A percentile compares a stretch with the other conserved stretches of the same genome.
These are phyloP conservation scores for Adansonia gregorii DNA, from an alignment of 441 rosid species.

Conservation along the genomic window DNA sequence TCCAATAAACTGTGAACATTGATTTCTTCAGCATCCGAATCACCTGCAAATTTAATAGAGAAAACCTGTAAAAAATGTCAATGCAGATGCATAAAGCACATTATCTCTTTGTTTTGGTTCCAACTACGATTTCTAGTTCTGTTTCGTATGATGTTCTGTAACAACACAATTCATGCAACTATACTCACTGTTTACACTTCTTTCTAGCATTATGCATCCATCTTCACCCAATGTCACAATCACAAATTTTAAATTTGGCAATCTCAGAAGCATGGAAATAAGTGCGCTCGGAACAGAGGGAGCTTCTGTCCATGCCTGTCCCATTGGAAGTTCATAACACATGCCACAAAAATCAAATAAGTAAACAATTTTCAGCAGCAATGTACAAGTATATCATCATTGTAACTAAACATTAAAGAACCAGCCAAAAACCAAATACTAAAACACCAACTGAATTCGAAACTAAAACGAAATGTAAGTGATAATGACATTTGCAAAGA, in stretches of 20 bases:
- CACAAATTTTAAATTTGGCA: constrained; percentile 73
- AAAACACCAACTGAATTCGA: background rate
- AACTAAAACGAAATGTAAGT: background rate
- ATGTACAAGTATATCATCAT: background rate
- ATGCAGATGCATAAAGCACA: constrained; percentile 8
- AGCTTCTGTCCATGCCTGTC: constrained; percentile 77
- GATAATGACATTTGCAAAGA: background rate
- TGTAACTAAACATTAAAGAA: constrained; percentile 5
- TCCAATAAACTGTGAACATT: constrained; percentile 63
- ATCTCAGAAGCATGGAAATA: constrained; percentile 66
- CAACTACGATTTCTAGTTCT: background rate
- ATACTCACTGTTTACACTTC: constrained; percentile 56
- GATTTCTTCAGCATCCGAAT: constrained; percentile 47
- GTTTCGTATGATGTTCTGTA: constrained; percentile 15
- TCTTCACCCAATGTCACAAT: constrained; percentile 77
- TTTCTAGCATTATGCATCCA: constrained; percentile 81
- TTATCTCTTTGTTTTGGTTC: background rate
- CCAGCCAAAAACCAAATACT: constrained; percentile 8
- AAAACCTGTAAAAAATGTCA: constrained; percentile 1
- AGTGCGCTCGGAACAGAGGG: constrained; percentile 65
- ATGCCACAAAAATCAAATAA: background rate
- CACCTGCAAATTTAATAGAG: constrained; percentile 40
- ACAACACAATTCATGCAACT: constrained; percentile 6
- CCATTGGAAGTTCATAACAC: constrained; percentile 19
- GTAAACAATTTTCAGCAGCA: constrained; percentile 6